Evolutionary conservation across 83 land plant genomes (phyloP).

Genomic region (Picea abies): DNA sequence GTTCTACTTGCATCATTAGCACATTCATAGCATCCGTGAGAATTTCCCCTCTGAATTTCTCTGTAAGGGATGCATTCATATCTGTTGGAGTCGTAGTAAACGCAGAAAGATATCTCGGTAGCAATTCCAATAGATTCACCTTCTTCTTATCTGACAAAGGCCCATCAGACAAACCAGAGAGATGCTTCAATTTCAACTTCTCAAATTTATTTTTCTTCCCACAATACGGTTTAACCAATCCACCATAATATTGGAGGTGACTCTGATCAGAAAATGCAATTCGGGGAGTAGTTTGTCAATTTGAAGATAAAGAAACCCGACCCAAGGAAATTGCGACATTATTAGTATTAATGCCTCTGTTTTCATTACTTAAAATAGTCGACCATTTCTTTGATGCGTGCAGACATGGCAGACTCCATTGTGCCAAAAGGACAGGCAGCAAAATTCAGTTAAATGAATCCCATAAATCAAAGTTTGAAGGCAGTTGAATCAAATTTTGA

Average conservation of each 20-base stretch:
- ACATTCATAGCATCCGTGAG: too few species aligned
- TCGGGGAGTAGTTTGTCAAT: not conserved
- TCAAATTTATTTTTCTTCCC: conserved; percentile 12
- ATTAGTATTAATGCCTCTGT: too few species aligned
- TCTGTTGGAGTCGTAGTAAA: conserved; percentile 12
- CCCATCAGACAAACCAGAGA: not conserved
- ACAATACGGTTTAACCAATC: not conserved
- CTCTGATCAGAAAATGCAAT: conserved; percentile 28
- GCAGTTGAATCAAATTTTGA: too few species aligned
- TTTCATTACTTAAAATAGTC: not conserved
- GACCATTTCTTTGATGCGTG: not conserved
- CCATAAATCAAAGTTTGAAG: too few species aligned
- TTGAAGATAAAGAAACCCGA: not conserved
- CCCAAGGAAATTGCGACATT: too few species aligned
- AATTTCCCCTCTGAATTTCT: conserved; percentile 26
- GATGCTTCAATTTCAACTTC: conserved; percentile 23
- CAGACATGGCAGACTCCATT: not conserved
- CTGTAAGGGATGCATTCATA: conserved; percentile 12
- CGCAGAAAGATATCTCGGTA: conserved; percentile 34
- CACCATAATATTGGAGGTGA: conserved; percentile 28
- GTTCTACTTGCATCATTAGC: too few species aligned
- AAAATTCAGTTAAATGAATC: too few species aligned
- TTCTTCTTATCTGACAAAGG: not conserved
- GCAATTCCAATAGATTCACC: conserved; percentile 38
- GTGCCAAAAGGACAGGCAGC: too few species aligned